Evolutionary conservation across 352 stramenopile species (phyloP).

Genomic region (Phytophthora agathidicida): DNA sequence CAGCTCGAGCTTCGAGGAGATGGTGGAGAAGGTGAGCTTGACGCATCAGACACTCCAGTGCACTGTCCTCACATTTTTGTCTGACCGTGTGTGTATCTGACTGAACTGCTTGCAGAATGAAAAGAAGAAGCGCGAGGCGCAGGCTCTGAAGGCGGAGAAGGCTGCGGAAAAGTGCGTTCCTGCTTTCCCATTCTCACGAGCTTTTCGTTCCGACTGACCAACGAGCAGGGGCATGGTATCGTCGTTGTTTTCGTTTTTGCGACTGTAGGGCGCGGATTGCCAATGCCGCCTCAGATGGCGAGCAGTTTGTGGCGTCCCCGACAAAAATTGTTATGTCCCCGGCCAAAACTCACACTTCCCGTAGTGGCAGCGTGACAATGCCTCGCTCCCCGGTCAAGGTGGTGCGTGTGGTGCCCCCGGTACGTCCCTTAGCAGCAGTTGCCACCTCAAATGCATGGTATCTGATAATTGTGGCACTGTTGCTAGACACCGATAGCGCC

Average conservation of each 20-base stretch:
- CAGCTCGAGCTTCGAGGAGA: slow-evolving; percentile 77
- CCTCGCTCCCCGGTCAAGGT: slow-evolving; percentile 17
- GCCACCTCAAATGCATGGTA: not conserved
- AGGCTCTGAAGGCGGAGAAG: slow-evolving; percentile 35
- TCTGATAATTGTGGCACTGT: no score
- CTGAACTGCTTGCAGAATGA: slow-evolving; percentile 37
- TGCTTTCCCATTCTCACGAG: not conserved
- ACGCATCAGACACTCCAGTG: slow-evolving; percentile 9
- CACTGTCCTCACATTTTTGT: slow-evolving; percentile 3
- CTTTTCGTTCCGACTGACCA: slow-evolving; percentile 27
- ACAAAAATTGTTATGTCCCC: slow-evolving; percentile 1
- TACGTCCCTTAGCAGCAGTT: slow-evolving; percentile 4
- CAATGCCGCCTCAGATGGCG: not conserved
- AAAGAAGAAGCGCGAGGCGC: slow-evolving; percentile 42
- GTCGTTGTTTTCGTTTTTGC: slow-evolving; percentile 30
- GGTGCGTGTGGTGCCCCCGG: slow-evolving; percentile 1
- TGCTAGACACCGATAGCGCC: slow-evolving; percentile 3
- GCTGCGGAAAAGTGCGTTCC: slow-evolving; percentile 23
- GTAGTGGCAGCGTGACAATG: slow-evolving; percentile 14
- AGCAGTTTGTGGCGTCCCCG: slow-evolving; percentile 1
- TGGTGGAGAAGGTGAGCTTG: slow-evolving; percentile 75
- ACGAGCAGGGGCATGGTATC: slow-evolving; percentile 14
- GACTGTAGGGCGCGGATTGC: slow-evolving; percentile 17
- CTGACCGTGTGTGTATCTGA: slow-evolving; percentile 10
- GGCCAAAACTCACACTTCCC: slow-evolving; percentile 13